Percentiles rank a stretch among this genome's conserved stretches.
Conservation (phyloP, 1,284 basidiomycete genomes). For the Trametes versicolor region DNA sequence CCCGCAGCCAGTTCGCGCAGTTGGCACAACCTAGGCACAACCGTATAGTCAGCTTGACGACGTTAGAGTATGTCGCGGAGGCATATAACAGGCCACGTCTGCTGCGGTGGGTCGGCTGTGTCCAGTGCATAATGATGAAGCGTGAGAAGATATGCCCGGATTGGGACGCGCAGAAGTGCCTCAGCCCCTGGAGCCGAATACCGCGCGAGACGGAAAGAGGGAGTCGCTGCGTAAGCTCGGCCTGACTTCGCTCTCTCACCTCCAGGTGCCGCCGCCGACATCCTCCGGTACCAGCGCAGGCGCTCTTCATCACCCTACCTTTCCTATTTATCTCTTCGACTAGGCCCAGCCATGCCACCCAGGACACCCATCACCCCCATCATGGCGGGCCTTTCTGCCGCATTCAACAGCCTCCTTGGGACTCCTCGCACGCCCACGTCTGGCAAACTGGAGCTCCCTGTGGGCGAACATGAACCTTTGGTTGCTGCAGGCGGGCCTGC, state of each 20-base stretch:
- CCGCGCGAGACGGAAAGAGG: constrained; percentile 12
- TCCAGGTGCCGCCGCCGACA: constrained; percentile 20
- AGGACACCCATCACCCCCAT: constrained; percentile 26
- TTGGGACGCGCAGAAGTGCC: constrained; percentile 16
- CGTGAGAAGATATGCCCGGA: constrained; percentile 6
- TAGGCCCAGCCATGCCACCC: constrained; percentile 16
- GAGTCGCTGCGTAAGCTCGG: constrained; percentile 21
- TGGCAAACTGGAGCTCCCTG: constrained; percentile 46
- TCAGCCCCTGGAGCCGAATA: constrained; percentile 18
- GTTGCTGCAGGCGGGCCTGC: constrained; percentile 38
- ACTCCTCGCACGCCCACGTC: constrained; percentile 27
- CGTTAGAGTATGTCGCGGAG: not conserved
- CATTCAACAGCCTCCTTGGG: constrained; percentile 33
- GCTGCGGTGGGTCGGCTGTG: not conserved
- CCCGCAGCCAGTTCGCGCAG: too few species aligned
- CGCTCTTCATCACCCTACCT: constrained; percentile 29
- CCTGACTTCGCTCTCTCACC: constrained; percentile 19
- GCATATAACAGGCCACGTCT: not conserved
- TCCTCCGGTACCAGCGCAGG: constrained; percentile 33
- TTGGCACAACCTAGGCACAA: too few species aligned
- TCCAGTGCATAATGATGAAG: not conserved
- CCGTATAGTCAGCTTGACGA: not conserved
- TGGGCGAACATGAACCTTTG: constrained; percentile 49
- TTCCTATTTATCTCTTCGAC: constrained; percentile 30
- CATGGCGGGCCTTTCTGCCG: constrained; percentile 36